Evolutionary conservation across 106 monocot genomes (phyloP).

Genomic region (Dendrobium huoshanense): DNA sequence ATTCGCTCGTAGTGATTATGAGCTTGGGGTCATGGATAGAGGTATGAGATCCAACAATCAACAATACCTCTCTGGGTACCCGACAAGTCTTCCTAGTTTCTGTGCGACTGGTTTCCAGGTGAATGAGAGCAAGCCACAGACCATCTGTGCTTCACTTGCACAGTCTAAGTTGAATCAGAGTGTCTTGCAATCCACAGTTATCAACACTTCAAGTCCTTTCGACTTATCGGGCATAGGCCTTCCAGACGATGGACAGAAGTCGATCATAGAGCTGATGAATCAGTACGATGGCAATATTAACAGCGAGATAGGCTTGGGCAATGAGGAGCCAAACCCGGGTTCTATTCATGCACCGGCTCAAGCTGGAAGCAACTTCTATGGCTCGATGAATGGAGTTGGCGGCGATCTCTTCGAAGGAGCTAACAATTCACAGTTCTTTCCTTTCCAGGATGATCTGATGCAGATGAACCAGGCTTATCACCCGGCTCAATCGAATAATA

Average conservation of each 20-base stretch:
- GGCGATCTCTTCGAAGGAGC: background rate
- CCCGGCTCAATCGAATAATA: background rate
- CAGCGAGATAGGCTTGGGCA: background rate
- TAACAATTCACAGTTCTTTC: constrained; percentile 2
- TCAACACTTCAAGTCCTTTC: constrained; percentile 15
- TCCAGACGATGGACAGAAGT: constrained; percentile 49
- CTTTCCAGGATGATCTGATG: constrained; percentile 6
- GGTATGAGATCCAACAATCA: constrained; percentile 29
- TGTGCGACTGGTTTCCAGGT: background rate
- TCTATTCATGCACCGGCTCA: background rate
- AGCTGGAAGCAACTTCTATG: background rate
- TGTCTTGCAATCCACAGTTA: background rate
- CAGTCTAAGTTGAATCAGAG: constrained; percentile 17
- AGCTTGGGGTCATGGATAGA: constrained; percentile 19
- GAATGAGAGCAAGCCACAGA: constrained; percentile 45
- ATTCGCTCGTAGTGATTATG: constrained; percentile 19
- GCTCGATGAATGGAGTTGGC: background rate
- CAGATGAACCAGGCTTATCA: background rate
- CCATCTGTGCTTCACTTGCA: constrained; percentile 24
- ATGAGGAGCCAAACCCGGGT: background rate
- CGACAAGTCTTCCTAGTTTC: constrained; percentile 12
- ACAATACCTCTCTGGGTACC: constrained; percentile 28
- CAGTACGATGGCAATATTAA: constrained; percentile 43
- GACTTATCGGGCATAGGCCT: constrained; percentile 29
- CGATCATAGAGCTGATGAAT: constrained; percentile 58